Percentiles rank a stretch among this genome's conserved stretches.
Conservation (phyloP, 306 rosid species). For the Vigna mungo region DNA sequence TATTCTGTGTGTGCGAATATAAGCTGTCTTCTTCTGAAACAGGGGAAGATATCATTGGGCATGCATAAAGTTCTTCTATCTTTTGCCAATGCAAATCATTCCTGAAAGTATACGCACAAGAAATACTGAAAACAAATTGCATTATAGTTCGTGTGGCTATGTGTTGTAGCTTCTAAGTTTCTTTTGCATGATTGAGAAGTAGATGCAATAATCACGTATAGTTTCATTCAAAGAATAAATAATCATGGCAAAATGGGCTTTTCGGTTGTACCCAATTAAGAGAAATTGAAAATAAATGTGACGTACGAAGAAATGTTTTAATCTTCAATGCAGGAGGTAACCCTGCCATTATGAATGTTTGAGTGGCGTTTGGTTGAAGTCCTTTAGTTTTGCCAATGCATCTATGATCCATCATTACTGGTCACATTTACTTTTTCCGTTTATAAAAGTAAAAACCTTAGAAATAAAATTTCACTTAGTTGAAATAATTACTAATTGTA, state of each 20-base stretch:
- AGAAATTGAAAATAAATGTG: conserved; percentile 28
- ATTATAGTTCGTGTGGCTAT: conserved; percentile 44
- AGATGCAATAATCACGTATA: conserved; percentile 49
- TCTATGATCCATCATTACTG: not conserved
- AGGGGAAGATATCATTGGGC: conserved; percentile 45
- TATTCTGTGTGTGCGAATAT: conserved; percentile 26
- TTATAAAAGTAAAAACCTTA: not conserved
- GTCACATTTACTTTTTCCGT: not conserved
- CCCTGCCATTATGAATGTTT: conserved; percentile 1
- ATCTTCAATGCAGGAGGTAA: not conserved
- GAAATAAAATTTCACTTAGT: not conserved
- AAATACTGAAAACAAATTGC: conserved; percentile 39
- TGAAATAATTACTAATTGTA: too few species aligned
- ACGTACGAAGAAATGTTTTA: conserved; percentile 37
- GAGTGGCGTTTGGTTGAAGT: conserved; percentile 59
- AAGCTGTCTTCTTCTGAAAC: conserved; percentile 38
- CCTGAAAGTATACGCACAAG: conserved; percentile 35
- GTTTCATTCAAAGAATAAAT: conserved; percentile 50
- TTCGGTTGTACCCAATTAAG: conserved; percentile 7
- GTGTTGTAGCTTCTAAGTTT: conserved; percentile 85
- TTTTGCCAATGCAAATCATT: conserved; percentile 33
- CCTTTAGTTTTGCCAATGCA: not conserved
- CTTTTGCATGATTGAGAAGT: conserved; percentile 73
- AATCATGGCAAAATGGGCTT: conserved; percentile 35
- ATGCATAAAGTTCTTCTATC: conserved; percentile 46